A percentile compares a stretch with the other conserved stretches of the same genome.
Evolutionary conservation across 2,329 filamentous ascomycete genomes (phyloP).

Genomic region (Colletotrichum spinosum): DNA sequence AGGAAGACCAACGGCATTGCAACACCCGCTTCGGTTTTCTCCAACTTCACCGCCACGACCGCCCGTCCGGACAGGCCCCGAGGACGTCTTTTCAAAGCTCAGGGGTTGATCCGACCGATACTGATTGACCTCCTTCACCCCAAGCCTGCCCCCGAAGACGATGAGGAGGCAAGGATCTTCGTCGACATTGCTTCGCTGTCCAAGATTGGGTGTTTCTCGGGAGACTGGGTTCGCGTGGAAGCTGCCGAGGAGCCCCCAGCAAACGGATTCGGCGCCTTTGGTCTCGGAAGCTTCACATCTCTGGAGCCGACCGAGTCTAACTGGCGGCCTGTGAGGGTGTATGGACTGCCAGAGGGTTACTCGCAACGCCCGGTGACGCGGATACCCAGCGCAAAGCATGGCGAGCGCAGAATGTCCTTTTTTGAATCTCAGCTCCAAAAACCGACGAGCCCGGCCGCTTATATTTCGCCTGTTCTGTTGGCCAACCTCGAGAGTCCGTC

Average conservation of each 20-base stretch:
- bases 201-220: conserved; percentile 95
- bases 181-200: conserved; percentile 88
- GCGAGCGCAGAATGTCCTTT: conserved; percentile 67
- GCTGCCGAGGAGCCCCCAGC: conserved; percentile 77
- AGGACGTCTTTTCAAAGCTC: conserved; percentile 86
- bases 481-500: conserved; percentile 85
- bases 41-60: conserved; percentile 87
- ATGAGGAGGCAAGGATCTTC: conserved; percentile 90
- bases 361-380: conserved; percentile 70
- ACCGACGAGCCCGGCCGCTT: conserved; percentile 70
- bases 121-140: conserved; percentile 86
- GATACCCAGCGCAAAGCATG: conserved; percentile 66
- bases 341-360: conserved; percentile 84
- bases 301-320: conserved; percentile 69
- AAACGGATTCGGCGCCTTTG: conserved; percentile 75
- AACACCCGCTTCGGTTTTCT: conserved; percentile 90
- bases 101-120: conserved; percentile 79
- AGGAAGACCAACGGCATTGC: conserved; percentile 76
- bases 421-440: conserved; percentile 76
- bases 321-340: conserved; percentile 90
- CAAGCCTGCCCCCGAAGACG: conserved; percentile 79
- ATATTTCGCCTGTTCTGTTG: conserved; percentile 87
- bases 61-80: conserved; percentile 77
- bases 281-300: conserved; percentile 73
- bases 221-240: conserved; percentile 94